A percentile compares a stretch with the other conserved stretches of the same genome.
Conservation (phyloP, 192 early-diverging fungal genomes). For the Coemansia reversa region DNA sequence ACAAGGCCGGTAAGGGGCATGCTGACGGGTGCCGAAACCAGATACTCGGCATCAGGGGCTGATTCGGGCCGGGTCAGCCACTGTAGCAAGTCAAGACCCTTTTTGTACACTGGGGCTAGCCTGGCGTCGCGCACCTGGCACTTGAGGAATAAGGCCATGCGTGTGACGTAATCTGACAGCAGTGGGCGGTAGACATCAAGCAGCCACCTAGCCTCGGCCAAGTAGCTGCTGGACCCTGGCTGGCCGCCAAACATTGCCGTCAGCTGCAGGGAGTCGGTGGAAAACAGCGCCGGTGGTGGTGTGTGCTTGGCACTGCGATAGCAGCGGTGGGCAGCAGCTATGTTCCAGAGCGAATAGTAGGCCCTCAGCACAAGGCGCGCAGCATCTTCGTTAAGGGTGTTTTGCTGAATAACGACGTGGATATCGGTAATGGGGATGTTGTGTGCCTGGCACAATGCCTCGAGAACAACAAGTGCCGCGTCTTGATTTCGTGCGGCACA, state of each 20-base stretch:
- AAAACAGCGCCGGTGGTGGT: slow-evolving; percentile 17
- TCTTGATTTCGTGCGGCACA: not conserved
- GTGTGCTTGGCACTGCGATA: not conserved
- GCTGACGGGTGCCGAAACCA: slow-evolving; percentile 7
- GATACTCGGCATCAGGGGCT: not conserved
- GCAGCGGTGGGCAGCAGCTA: not conserved
- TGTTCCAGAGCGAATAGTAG: slow-evolving; percentile 9
- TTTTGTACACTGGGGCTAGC: no score
- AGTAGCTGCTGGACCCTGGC: slow-evolving; percentile 65
- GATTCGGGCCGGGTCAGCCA: not conserved
- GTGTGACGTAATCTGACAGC: slow-evolving; percentile 65
- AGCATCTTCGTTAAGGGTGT: slow-evolving; percentile 3
- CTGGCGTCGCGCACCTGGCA: slow-evolving; percentile 21
- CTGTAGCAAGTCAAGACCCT: not conserved
- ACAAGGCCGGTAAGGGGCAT: slow-evolving; percentile 82
- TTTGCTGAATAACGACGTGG: slow-evolving; percentile 7
- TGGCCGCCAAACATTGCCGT: slow-evolving; percentile 89
- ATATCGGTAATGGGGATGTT: slow-evolving; percentile 10
- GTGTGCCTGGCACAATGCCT: slow-evolving; percentile 9
- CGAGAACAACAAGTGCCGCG: slow-evolving; percentile 9
- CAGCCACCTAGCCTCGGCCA: slow-evolving; percentile 73
- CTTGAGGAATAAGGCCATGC: slow-evolving; percentile 67
- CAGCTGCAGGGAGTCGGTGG: slow-evolving; percentile 55
- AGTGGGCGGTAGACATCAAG: slow-evolving; percentile 72
- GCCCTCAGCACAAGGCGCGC: slow-evolving; percentile 13